Evolutionary conservation across 2,329 filamentous ascomycete species (phyloP).

Genomic region (Davidsoniella neocaledoniae): DNA sequence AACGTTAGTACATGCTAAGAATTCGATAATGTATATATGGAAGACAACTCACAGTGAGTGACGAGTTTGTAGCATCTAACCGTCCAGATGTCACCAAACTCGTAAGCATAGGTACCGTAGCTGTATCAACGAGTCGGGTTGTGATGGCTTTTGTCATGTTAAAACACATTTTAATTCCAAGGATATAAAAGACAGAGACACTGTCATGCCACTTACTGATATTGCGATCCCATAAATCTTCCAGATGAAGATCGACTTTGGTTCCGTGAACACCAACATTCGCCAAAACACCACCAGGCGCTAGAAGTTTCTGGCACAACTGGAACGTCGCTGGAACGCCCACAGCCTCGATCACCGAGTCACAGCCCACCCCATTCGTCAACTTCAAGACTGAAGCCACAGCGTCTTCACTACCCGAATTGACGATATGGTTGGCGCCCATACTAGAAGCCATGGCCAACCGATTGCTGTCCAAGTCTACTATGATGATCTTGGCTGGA

Average conservation of each 20-base stretch:
- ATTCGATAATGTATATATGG: conserved; percentile 5
- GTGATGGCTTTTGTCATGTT: conserved; percentile 23
- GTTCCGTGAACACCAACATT: conserved; percentile 42
- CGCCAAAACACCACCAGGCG: conserved; percentile 34
- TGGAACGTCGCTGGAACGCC: conserved; percentile 36
- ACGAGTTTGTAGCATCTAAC: conserved; percentile 26
- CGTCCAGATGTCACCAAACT: conserved; percentile 26
- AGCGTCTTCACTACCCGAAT: conserved; percentile 22
- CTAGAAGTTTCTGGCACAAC: conserved; percentile 35
- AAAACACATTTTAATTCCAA: neutral
- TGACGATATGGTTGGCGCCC: conserved; percentile 30
- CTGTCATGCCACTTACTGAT: conserved; percentile 24
- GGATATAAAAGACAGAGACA: neutral
- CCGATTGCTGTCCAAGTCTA: conserved; percentile 33
- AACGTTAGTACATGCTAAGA: too few species aligned
- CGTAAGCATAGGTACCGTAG: conserved; percentile 31
- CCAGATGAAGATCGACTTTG: conserved; percentile 33
- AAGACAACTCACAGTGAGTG: conserved; percentile 25
- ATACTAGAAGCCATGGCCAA: conserved; percentile 29
- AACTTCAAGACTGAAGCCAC: conserved; percentile 24
- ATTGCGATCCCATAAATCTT: conserved; percentile 37
- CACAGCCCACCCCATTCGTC: conserved; percentile 35
- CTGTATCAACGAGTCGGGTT: conserved; percentile 29
- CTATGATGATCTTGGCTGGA: conserved; percentile 31
- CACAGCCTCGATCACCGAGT: conserved; percentile 41